Conservation (phyloP, 2,329 filamentous ascomycete species). For the Chalaropsis thielavioides region DNA sequence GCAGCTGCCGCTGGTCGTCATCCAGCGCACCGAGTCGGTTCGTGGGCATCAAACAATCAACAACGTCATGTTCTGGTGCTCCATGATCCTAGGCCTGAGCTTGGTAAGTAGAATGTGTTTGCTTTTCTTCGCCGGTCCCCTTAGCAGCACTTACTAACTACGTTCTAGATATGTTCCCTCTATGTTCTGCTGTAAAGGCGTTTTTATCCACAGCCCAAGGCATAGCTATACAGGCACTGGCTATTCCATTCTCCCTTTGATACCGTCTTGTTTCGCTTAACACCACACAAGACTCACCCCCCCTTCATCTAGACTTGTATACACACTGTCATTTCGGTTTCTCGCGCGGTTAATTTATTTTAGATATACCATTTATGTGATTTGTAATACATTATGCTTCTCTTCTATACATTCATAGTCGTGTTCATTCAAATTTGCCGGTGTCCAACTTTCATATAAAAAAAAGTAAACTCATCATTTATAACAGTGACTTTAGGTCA, state of each 20-base stretch:
- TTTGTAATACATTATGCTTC: neutral
- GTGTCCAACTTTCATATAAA: neutral
- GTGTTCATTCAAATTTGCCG: neutral
- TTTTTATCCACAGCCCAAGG: neutral
- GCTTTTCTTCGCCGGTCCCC: neutral
- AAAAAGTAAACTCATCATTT: neutral
- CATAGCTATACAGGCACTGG: neutral
- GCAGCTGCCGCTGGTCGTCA: slow-evolving; percentile 84
- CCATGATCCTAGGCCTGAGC: slow-evolving; percentile 75
- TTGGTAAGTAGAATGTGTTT: slow-evolving; percentile 31
- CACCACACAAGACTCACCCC: neutral
- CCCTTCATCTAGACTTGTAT: neutral
- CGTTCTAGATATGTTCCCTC: slow-evolving; percentile 35
- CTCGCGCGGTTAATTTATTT: neutral
- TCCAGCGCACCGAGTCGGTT: slow-evolving; percentile 70
- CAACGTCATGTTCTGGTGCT: slow-evolving; percentile 81
- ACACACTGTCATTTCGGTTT: neutral
- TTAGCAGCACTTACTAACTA: neutral
- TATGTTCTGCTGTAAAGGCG: slow-evolving; percentile 34
- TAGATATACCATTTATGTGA: neutral
- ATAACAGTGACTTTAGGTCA: neutral
- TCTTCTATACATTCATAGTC: neutral
- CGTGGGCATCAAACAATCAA: slow-evolving; percentile 64
- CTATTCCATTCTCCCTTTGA: neutral
- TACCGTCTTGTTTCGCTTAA: neutral